Evolutionary conservation across 257 asterid species (phyloP), one percentile per base, ranked within the genome.

Genomic region (Paulownia fortunei): DNA sequence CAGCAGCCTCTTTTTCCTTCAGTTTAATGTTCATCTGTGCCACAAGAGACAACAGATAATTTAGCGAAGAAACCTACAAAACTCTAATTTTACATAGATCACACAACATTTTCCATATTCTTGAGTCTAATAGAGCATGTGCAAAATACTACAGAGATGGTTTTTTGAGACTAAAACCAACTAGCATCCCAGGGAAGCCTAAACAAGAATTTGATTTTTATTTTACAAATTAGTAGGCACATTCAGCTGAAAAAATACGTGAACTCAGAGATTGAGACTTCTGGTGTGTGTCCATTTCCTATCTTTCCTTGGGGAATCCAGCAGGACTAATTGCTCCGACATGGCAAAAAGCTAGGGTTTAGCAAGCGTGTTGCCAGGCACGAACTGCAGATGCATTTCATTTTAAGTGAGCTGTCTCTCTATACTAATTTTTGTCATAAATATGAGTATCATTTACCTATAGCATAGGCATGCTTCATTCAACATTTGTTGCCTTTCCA

Each of bases 1-100:
- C 79, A 60, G 86, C 81, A 6, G 84, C 85, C 66, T 89, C 91
- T 63, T 91, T 89, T 64, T 86, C 92, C 79, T 81, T 82, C 80
- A 92, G 84, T 80, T 88, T 63, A 78, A 39, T 78, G 49, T 79
- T 87, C 94, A 94, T 83, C 98, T 94, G 85, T 39, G 27, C n/a
- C 47, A 69, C 60, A 32, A 78, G 64, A 54, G 66, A 74, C 73
- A 75, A 70, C 61, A 60, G 37, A 82, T 69, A 34, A 68, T 69
- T 61, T 59, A 72, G 80, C 49, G 52, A 47, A 71, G 66, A 56
- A 72, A 44, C 78, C 63, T 41, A 73, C 67, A 36, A 66, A 71
- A 71, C 37, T 21, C 36, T 12, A 54, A 54, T 75, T 46, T 24
- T 55, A 39, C 23, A 21, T 5, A 3, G 24, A 41, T 18, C 3